These are phyloP conservation scores for Umbelopsis sp. DNA, from an alignment of 192 early-diverging fungal species.

Conservation along the genomic window DNA sequence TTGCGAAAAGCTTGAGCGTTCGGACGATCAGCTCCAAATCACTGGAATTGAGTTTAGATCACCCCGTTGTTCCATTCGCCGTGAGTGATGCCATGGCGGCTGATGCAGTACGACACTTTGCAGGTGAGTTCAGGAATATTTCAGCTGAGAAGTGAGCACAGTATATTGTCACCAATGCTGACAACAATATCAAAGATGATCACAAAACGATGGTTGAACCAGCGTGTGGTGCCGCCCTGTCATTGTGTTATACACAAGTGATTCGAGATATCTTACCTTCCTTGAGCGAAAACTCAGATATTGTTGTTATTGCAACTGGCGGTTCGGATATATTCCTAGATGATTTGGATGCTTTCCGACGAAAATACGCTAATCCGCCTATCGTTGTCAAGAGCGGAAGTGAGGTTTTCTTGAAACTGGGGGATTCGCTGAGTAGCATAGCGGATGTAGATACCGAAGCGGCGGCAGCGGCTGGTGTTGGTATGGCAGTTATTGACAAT, in stretches of 20 bases:
- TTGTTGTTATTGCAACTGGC: conserved; percentile 72
- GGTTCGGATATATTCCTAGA: conserved; percentile 68
- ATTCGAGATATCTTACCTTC: conserved; percentile 64
- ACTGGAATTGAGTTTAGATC: conserved; percentile 49
- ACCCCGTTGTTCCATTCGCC: conserved; percentile 59
- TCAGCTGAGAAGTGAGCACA: neutral
- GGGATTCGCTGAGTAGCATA: conserved; percentile 34
- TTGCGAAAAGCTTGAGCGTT: conserved; percentile 49
- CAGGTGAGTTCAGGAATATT: conserved; percentile 42
- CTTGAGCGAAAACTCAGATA: conserved; percentile 53
- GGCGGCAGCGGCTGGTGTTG: neutral
- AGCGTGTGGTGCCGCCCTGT: conserved; percentile 64
- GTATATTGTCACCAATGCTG: conserved; percentile 27
- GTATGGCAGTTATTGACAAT: neutral
- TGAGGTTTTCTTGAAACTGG: conserved; percentile 63
- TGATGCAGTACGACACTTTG: conserved; percentile 53
- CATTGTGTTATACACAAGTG: conserved; percentile 61
- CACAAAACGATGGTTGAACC: conserved; percentile 63
- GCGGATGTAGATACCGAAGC: conserved; percentile 29
- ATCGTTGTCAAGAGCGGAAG: conserved; percentile 72
- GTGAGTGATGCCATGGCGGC: conserved; percentile 62
- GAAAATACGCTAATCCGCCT: conserved; percentile 61
- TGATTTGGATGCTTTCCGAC: conserved; percentile 56
- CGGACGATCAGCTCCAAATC: conserved; percentile 45
- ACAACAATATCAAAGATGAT: conserved; percentile 46